Evolutionary conservation across 2,329 filamentous ascomycete genomes (phyloP).

Genomic region (Epichloe uncinata): DNA sequence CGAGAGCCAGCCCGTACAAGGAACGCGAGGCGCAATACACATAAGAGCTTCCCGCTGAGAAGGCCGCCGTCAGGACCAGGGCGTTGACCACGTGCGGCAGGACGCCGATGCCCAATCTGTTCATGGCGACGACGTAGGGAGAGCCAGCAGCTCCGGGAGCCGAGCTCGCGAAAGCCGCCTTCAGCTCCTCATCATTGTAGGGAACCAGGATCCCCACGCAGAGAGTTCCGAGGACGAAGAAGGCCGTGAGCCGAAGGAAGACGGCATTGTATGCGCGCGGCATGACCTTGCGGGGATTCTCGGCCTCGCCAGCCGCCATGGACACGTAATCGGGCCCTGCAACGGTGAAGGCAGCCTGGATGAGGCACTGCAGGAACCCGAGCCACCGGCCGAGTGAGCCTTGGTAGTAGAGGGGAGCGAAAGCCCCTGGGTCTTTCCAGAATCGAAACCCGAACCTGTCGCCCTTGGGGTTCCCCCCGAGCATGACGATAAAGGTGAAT

Average conservation of each 20-base stretch:
- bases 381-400: constrained; percentile 59
- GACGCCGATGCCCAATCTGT: constrained; percentile 46
- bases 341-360: constrained; percentile 55
- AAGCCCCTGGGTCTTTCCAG: constrained; percentile 56
- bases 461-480: constrained; percentile 68
- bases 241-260: constrained; percentile 62
- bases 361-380: constrained; percentile 64
- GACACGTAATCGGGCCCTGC: constrained; percentile 55
- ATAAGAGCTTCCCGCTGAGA: constrained; percentile 52
- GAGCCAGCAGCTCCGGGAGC: constrained; percentile 56
- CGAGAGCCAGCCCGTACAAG: constrained; percentile 54
- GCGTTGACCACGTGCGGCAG: constrained; percentile 63
- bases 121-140: constrained; percentile 55
- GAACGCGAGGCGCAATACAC: constrained; percentile 55
- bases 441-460: constrained; percentile 60
- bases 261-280: constrained; percentile 66
- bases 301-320: constrained; percentile 57
- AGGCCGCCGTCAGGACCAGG: constrained; percentile 53
- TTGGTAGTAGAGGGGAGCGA: constrained; percentile 49
- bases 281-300: constrained; percentile 56
- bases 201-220: constrained; percentile 60
- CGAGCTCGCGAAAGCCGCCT: constrained; percentile 42
- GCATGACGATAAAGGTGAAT: constrained; percentile 73
- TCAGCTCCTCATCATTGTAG: constrained; percentile 51
- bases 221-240: constrained; percentile 64